Conservation (phyloP, 1,139 yeast species). For the Zygoascus hellenicus region DNA sequence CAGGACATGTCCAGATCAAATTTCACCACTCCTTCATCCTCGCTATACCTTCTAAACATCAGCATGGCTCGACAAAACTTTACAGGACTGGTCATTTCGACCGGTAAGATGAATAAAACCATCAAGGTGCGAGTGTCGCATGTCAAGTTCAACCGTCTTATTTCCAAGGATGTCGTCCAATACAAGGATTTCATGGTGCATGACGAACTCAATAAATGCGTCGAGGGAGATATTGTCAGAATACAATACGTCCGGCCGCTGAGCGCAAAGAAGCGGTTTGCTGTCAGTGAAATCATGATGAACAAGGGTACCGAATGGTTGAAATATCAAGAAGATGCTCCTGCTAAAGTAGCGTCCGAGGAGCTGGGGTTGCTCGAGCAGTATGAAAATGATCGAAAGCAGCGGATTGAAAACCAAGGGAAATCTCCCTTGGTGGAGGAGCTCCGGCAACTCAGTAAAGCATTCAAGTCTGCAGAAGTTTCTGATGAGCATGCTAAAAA, state of each 20-base stretch:
- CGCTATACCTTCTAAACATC: neutral
- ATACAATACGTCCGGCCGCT: constrained; percentile 86
- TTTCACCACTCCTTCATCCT: no score
- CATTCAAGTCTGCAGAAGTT: constrained; percentile 14
- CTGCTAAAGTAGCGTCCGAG: constrained; percentile 54
- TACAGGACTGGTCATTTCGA: constrained; percentile 88
- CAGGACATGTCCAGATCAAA: no score
- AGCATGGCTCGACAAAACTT: constrained; percentile 85
- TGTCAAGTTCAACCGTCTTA: constrained; percentile 24
- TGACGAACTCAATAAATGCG: constrained; percentile 86
- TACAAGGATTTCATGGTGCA: constrained; percentile 87
- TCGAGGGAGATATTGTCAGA: constrained; percentile 93
- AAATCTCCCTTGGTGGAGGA: constrained; percentile 26
- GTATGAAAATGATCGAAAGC: constrained; percentile 33
- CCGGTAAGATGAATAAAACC: constrained; percentile 93
- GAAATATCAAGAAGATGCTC: constrained; percentile 68
- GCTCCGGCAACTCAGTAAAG: constrained; percentile 20
- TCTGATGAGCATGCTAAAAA: constrained; percentile 31
- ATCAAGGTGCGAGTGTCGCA: constrained; percentile 83
- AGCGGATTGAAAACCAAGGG: constrained; percentile 24
- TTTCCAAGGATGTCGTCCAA: constrained; percentile 48
- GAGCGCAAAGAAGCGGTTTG: constrained; percentile 76
- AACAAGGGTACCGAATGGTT: constrained; percentile 92
- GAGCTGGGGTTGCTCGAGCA: constrained; percentile 50
- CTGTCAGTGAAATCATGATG: constrained; percentile 88